Evolutionary conservation across 2,329 filamentous ascomycete genomes (phyloP).

Genomic region (Diaporthe sp.): DNA sequence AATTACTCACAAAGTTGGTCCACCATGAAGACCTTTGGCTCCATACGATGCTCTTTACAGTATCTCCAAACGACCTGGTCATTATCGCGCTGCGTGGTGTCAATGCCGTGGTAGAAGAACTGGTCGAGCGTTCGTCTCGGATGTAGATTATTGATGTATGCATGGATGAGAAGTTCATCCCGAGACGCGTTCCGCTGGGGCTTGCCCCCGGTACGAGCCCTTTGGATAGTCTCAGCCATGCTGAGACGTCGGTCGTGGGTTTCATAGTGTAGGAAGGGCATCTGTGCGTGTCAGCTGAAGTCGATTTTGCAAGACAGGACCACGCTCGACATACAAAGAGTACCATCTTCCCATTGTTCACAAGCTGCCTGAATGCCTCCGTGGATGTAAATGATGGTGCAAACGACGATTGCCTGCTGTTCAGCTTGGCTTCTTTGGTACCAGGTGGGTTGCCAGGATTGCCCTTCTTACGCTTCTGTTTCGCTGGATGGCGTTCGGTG

Average conservation of each 20-base stretch:
- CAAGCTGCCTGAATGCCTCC: conserved; percentile 47
- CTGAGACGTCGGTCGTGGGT: conserved; percentile 65
- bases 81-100: conserved; percentile 69
- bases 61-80: conserved; percentile 77
- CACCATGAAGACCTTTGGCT: conserved; percentile 75
- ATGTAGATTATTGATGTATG: conserved; percentile 65
- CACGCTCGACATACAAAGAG: conserved; percentile 49
- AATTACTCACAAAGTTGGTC: conserved; percentile 70
- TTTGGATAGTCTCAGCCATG: conserved; percentile 67
- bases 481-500: conserved; percentile 51
- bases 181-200: conserved; percentile 45
- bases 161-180: conserved; percentile 61
- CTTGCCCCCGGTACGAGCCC: conserved; percentile 48
- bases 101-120: conserved; percentile 74
- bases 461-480: conserved; percentile 48
- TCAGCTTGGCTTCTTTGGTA: conserved; percentile 46
- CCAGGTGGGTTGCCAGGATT: conserved; percentile 52
- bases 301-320: conserved; percentile 23
- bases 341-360: conserved; percentile 47
- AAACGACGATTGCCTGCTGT: conserved; percentile 37
- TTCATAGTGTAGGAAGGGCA: conserved; percentile 77
- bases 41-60: conserved; percentile 51
- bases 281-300: conserved; percentile 52
- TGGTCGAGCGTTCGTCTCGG: conserved; percentile 74
- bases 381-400: conserved; percentile 41